Conservation (phyloP, 208 protist genomes). For the Lotmaria passim region DNA sequence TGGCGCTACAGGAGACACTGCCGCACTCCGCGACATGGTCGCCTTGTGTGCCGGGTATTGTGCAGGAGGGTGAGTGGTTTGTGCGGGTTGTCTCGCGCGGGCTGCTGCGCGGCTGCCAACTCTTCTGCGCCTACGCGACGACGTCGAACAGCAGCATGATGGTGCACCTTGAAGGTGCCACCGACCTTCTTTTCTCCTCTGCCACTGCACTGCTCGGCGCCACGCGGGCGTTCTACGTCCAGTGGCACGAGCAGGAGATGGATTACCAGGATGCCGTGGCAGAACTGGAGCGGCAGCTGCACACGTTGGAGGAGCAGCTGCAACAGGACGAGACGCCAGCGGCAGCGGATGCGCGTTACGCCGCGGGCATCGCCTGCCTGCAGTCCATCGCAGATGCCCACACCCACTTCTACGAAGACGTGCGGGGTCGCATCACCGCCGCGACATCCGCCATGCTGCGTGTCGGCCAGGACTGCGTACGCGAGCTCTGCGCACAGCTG, state of each 20-base stretch:
- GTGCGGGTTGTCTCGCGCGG: slow-evolving; percentile 36
- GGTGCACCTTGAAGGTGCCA: slow-evolving; percentile 59
- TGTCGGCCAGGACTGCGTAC: slow-evolving; percentile 19
- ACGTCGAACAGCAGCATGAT: slow-evolving; percentile 56
- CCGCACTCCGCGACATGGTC: slow-evolving; percentile 18
- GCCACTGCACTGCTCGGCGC: slow-evolving; percentile 42
- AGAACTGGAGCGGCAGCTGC: slow-evolving; percentile 58
- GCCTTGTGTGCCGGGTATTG: slow-evolving; percentile 41
- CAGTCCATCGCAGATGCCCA: slow-evolving; percentile 65
- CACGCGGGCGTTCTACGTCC: slow-evolving; percentile 58
- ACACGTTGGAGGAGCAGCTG: slow-evolving; percentile 41
- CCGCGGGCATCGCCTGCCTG: slow-evolving; percentile 55
- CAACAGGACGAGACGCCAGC: slow-evolving; percentile 49
- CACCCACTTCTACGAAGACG: slow-evolving; percentile 58
- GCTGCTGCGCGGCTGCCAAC: slow-evolving; percentile 44
- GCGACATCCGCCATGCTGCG: slow-evolving; percentile 28
- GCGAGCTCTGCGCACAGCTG: slow-evolving; percentile 21
- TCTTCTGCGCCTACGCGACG: slow-evolving; percentile 52
- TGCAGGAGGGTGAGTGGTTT: slow-evolving; percentile 74
- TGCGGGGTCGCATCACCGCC: slow-evolving; percentile 35
- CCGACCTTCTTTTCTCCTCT: slow-evolving; percentile 51
- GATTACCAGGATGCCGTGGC: slow-evolving; percentile 70
- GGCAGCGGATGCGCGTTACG: slow-evolving; percentile 65
- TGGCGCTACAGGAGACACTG: slow-evolving; percentile 4
- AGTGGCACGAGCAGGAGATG: slow-evolving; percentile 56